Evolutionary conservation across 768 basidiomycete species (phyloP), one percentile per base, ranked within the genome.

Genomic region (Boletus bicolor): DNA sequence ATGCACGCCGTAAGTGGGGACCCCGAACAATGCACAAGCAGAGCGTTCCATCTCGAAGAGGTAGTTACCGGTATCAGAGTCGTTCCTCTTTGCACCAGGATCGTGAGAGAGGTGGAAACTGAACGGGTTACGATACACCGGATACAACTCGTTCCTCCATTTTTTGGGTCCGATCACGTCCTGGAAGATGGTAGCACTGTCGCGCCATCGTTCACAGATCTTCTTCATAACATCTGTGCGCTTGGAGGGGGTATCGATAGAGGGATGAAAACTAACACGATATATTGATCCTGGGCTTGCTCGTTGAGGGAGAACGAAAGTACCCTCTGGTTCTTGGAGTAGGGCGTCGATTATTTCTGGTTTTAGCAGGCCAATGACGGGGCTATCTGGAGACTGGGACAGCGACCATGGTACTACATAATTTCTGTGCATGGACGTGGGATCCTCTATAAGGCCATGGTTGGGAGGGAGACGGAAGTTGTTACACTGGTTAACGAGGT

Each of bases 1-100:
- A 70, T 98, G 97, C 3, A 96, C 89, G 0, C 97, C 96, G 63
- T 90, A 94, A 0, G 95, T 97, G 49, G 91, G 80, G 7, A 95
- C 71, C 3, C 96, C 94, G 64, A 98, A 98, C 35, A 98, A 73
- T 0, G 88, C 82, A 68, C 91, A 93, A 3, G 93, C 93, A 1
- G 91, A 79, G 39, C 96, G 82, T 71, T 98, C 97, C 81, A 98
- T 82, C 68, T 85, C 82, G 70, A 98, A 97, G 21, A 82, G 91
- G 55, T 80, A 89, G 68, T 93, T 91, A 17, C 76, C 59, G 15
- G 60, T 56, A 37, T 71, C 67, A 15, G 66, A 70, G 36, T 69
- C 69, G 5, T 65, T 71, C 26, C 66, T 69, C 26, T 66, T 72
- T 32, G 73, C 51, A 34, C 64, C 60, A 45, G 41, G 60, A 42